Percentiles rank a stretch among this genome's conserved stretches.
Conservation (phyloP, 345 rosid species). For the Ceriops decandra region DNA sequence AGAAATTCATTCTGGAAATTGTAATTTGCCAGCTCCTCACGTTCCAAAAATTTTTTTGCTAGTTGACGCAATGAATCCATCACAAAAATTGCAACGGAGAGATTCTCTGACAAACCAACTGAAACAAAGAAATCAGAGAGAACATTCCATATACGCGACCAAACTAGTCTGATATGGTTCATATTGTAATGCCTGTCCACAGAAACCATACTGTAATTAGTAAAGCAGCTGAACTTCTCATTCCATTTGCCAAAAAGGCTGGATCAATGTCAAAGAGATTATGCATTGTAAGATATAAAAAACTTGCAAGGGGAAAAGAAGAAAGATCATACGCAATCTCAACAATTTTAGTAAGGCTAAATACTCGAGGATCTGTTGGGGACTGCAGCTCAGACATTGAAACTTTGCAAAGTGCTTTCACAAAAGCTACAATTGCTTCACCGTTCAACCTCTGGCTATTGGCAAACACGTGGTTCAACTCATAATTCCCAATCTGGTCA, state of each 20-base stretch:
- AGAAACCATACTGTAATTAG: slow-evolving; percentile 8
- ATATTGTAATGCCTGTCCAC: slow-evolving; percentile 90
- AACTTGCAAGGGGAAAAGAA: slow-evolving; percentile 1
- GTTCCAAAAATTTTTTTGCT: slow-evolving; percentile 94
- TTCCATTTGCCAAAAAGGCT: background rate
- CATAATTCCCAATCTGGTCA: slow-evolving; percentile 90
- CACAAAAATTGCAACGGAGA: slow-evolving; percentile 92
- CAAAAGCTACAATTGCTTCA: slow-evolving; percentile 92
- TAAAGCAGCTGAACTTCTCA: background rate
- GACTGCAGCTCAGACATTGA: slow-evolving; percentile 91
- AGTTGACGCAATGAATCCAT: slow-evolving; percentile 97
- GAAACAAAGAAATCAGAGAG: slow-evolving; percentile 92
- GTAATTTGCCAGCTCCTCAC: slow-evolving; percentile 94
- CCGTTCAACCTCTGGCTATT: slow-evolving; percentile 91
- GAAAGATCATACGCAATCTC: slow-evolving; percentile 81
- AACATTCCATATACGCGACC: slow-evolving; percentile 96
- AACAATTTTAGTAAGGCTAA: slow-evolving; percentile 92
- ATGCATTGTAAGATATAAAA: background rate
- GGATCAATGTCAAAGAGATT: background rate
- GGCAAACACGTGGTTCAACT: slow-evolving; percentile 93
- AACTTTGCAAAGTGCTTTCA: slow-evolving; percentile 93
- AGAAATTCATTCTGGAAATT: slow-evolving; percentile 95
- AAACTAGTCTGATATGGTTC: slow-evolving; percentile 95
- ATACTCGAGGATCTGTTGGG: slow-evolving; percentile 98
- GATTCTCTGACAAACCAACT: slow-evolving; percentile 93